A percentile compares a stretch with the other conserved stretches of the same genome.
These are phyloP conservation scores for Trametopsis cervina DNA, from an alignment of 768 basidiomycete species.

Conservation along the genomic window DNA sequence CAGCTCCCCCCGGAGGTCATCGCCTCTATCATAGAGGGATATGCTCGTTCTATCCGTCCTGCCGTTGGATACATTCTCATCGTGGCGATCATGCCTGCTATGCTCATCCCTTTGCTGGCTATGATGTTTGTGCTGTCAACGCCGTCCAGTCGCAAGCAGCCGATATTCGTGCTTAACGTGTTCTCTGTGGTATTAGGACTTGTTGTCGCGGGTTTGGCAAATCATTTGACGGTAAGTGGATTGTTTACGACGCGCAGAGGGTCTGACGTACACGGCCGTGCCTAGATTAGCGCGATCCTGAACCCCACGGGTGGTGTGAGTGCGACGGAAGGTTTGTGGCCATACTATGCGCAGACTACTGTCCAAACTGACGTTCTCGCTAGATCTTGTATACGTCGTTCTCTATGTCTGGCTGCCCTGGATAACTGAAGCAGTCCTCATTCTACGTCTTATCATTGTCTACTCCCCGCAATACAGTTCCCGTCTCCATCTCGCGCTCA, in stretches of 20 bases:
- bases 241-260: background rate
- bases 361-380: too few relatives aligned
- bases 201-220: background rate
- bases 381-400: background rate
- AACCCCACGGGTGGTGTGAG: too few relatives aligned
- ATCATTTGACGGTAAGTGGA: background rate
- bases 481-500: background rate
- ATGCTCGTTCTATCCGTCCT: background rate
- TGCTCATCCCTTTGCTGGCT: slow-evolving; percentile 4
- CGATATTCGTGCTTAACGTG: background rate
- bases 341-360: too few relatives aligned
- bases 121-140: background rate
- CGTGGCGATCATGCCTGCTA: background rate
- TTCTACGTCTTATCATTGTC: background rate
- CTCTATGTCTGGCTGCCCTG: background rate
- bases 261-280: background rate
- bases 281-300: background rate
- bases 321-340: too few relatives aligned
- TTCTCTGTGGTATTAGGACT: background rate
- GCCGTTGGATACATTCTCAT: background rate
- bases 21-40: background rate
- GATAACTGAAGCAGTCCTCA: background rate
- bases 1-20: too few relatives aligned
- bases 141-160: background rate
- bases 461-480: background rate